Base-by-base conservation (phyloP, 106 monocot species). In the Dioscorea zingiberensis region DNA sequence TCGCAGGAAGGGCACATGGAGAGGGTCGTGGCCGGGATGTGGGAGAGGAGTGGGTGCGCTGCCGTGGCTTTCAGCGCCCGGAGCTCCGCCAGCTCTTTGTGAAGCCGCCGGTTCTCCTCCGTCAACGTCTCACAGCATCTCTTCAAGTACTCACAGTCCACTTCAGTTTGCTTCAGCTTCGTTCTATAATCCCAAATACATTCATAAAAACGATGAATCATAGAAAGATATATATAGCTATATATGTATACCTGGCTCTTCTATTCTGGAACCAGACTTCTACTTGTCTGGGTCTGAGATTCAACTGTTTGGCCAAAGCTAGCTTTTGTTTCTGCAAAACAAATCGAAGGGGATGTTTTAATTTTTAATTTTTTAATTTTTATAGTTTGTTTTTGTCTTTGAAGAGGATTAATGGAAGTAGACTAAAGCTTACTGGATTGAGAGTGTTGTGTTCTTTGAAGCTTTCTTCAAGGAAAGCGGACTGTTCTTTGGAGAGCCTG, bases 251-350 rank as follows among this genome's bases (percentile, higher is more conserved):
- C 87, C 87, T 83, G 26, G 87, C 87, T 64, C 87, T 68, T 58
- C 87, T 75, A 58, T 88, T 87, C 66, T 87, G 86, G 62, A 87
- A 87, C 86, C 86, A 87, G 28, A 87, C 86, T 66, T 87, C 86
- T 21, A 88, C 80, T 47, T 88, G 87, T 30, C 83, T 59, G 2
- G 83, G 87, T 57, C 80, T 73, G 19, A 88, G 75, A 44, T 83
- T 83, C 13, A 88, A 80, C 77, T 88, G 77, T 65, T 88, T 84
- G 0, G 87, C 87, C 58, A 83, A 62, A 22, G 77, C 83, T 6
- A 81, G 55, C 83, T 88, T 88, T 38, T 83, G 80, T 59, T 81
- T 88, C 87, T 88, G 74, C 32, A 62, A 64, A 4, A 55, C 38
- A 38, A 38, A 38, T 38, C 38, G n/a, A n/a, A n/a, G n/a, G n/a